A percentile compares a stretch with the other conserved stretches of the same genome.
Conservation (phyloP, 768 basidiomycete genomes). For the Tricholoma furcatifolium region DNA sequence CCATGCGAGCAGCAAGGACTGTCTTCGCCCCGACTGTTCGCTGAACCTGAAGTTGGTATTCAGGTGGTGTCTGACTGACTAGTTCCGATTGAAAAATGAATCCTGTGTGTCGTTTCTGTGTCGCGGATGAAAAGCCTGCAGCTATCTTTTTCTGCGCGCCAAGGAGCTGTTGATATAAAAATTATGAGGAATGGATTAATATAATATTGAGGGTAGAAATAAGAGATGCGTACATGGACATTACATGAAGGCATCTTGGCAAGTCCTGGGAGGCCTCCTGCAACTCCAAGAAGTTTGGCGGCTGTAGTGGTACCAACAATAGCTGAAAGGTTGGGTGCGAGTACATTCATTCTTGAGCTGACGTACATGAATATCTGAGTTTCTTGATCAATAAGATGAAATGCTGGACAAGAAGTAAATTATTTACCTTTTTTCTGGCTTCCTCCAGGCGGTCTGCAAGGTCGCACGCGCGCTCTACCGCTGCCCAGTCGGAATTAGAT, state of each 20-base stretch:
- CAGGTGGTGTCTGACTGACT: slow-evolving; percentile 80
- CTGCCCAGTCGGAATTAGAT: slow-evolving; percentile 67
- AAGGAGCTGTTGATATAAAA: slow-evolving; percentile 58
- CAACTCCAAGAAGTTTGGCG: slow-evolving; percentile 95
- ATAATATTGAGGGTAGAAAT: neutral
- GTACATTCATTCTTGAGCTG: slow-evolving; percentile 96
- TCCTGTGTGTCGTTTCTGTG: slow-evolving; percentile 90
- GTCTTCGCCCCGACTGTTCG: slow-evolving; percentile 92
- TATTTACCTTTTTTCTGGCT: slow-evolving; percentile 76
- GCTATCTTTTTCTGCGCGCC: slow-evolving; percentile 93
- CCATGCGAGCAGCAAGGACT: slow-evolving; percentile 89
- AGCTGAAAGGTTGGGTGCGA: slow-evolving; percentile 97
- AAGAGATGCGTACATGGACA: slow-evolving; percentile 67
- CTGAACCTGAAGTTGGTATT: slow-evolving; percentile 90
- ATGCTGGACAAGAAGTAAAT: neutral
- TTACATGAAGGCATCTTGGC: slow-evolving; percentile 96
- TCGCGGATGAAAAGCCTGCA: slow-evolving; percentile 85
- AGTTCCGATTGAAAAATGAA: slow-evolving; percentile 96
- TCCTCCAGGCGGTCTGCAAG: slow-evolving; percentile 88
- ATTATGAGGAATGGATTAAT: neutral
- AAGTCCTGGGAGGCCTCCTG: slow-evolving; percentile 87
- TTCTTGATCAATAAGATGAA: slow-evolving; percentile 4
- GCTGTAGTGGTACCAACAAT: slow-evolving; percentile 99
- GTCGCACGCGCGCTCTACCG: slow-evolving; percentile 84
- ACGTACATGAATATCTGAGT: slow-evolving; percentile 96